Base-by-base conservation (phyloP, 805 yeast species). In the Myxozyma geophila region DNA sequence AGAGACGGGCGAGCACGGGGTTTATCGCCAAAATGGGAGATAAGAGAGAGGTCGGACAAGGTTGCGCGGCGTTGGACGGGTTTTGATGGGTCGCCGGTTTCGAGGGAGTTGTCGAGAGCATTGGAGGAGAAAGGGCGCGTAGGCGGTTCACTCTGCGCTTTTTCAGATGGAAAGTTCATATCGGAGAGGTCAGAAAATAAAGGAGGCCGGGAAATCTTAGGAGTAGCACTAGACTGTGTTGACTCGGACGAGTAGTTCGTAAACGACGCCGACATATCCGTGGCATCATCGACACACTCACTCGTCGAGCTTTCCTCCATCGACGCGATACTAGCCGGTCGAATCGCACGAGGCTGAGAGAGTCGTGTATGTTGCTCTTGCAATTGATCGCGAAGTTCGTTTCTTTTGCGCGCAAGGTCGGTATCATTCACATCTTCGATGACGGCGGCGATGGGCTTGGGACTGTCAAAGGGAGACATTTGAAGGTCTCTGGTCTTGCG, bases 251-350 rank as follows among this genome's bases (percentile, higher is more conserved):
- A 19, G 19, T 19, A 46, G 12, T 19, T 46, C 12, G 50, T 46
- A 15, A 46, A 23, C 12, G 50, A 46, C 8, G 23, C 21, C 50
- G 50, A 46, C 50, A 46, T 21, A 15, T 46, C 50, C 17, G 47
- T 12, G 5, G 47, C 15, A 10, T 46, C 50, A 46, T 15, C 23
- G 10, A 53, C 44, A 2, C 35, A 51, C 13, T 33, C 51, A 23
- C 7, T 50, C 43, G 10, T 39, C 5, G 50, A 46, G 21, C 23
- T 23, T n/a, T 40, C 52, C 9, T 56, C 54, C 36, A 56, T 28
- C 6, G 52, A 44, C 8, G 43, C 44, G 21, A 56, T 39, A 49
- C 60, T 56, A 7, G 60, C 60, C 7, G 60, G 60, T 10, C 60
- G 54, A 23, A 50, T 21, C 1, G 60, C 50, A 9, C 39, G 23